phyloP scores from a whole-genome alignment of 139 green algal genomes.

The Chlamydomonas eustigma region DNA sequence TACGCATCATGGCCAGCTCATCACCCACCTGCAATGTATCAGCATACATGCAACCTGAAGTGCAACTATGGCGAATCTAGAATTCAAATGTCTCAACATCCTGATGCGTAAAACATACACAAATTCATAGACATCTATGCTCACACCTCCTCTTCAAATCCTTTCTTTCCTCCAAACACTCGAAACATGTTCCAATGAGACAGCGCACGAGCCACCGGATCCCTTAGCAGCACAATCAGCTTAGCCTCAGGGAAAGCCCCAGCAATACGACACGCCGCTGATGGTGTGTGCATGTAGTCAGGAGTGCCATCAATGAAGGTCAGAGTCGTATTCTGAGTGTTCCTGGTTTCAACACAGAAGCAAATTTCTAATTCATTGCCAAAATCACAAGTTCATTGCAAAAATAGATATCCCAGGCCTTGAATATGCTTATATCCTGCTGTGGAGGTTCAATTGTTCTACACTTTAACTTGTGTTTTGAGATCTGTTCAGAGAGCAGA shows the following conservation, averaged over 20 bases:
- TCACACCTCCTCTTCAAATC: neutral
- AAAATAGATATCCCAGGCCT: too few species aligned
- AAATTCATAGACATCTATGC: neutral
- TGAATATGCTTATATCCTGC: too few species aligned
- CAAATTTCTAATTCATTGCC: too few species aligned
- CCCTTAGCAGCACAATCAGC: conserved; percentile 4
- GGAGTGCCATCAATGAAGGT: conserved; percentile 8
- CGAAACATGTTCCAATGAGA: conserved; percentile 9
- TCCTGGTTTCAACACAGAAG: too few species aligned
- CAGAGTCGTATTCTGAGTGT: neutral
- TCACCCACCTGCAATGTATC: neutral
- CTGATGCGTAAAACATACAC: too few species aligned
- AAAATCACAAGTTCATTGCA: too few species aligned
- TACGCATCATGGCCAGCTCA: neutral
- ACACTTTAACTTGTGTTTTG: too few species aligned
- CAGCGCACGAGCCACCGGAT: conserved; percentile 2
- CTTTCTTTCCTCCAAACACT: neutral
- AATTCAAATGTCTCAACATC: too few species aligned
- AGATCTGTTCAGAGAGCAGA: too few species aligned
- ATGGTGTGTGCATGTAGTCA: conserved; percentile 12
- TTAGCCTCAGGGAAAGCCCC: neutral
- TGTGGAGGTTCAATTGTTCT: too few species aligned
- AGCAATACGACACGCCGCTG: conserved; percentile 5
- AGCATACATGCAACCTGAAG: neutral
- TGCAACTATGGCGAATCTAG: too few species aligned